Evolutionary conservation across 768 basidiomycete species (phyloP).

Genomic region (Leccinum barrowsii): DNA sequence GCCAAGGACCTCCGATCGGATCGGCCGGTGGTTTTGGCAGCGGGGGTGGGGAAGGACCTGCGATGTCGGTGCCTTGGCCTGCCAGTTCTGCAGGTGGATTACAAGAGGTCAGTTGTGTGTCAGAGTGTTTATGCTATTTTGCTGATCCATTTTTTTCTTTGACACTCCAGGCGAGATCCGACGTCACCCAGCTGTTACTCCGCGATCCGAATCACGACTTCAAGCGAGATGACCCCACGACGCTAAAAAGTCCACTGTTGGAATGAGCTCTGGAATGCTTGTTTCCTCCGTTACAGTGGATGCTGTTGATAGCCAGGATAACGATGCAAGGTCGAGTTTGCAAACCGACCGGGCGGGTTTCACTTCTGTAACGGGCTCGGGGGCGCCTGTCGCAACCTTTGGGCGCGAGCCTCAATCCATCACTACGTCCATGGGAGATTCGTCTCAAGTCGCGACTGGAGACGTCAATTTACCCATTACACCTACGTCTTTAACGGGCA

Average conservation of each 20-base stretch:
- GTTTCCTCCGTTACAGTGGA: not conserved
- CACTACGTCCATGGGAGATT: not conserved
- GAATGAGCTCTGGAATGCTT: not conserved
- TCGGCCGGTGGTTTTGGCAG: slow-evolving; percentile 26
- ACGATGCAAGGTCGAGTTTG: not conserved
- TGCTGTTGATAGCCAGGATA: not conserved
- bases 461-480: not conserved
- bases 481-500: not conserved
- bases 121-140: not conserved
- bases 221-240: slow-evolving; percentile 1
- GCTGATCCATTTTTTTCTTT: not conserved
- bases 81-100: slow-evolving; percentile 5
- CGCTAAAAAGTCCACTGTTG: not conserved
- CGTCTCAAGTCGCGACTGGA: not conserved
- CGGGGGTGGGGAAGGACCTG: not conserved
- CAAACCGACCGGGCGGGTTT: not conserved
- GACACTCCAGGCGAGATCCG: not conserved
- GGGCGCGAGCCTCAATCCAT: not conserved
- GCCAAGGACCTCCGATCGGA: slow-evolving; percentile 23
- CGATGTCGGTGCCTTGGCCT: slow-evolving; percentile 44
- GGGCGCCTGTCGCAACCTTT: not conserved
- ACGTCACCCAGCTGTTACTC: slow-evolving; percentile 18
- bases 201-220: slow-evolving; percentile 11
- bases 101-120: slow-evolving; percentile 7
- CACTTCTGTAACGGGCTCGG: not conserved